These are phyloP conservation scores for Schizonepeta tenuifolia DNA, from an alignment of 257 asterid genomes.

Conservation along the genomic window DNA sequence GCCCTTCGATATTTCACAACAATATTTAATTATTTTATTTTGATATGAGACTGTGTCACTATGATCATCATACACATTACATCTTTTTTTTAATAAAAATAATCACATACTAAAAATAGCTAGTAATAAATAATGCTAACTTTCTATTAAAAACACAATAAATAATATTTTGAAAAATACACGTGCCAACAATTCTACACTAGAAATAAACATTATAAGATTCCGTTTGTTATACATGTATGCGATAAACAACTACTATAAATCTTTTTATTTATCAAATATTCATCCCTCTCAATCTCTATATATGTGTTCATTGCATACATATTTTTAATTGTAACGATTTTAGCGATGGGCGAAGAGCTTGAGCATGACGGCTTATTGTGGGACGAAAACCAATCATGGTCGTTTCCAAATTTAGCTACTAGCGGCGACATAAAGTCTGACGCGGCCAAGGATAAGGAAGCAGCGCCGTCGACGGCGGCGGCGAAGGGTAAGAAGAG, in stretches of 20 bases:
- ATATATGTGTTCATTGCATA: not conserved
- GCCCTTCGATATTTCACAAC: too few species aligned
- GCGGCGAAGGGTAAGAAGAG: constrained; percentile 30
- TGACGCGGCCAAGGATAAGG: constrained; percentile 24
- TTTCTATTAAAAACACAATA: too few species aligned
- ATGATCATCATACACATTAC: too few species aligned
- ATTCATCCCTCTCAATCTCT: not conserved
- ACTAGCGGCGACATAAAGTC: constrained; percentile 10
- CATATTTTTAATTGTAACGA: not conserved
- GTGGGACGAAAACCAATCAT: constrained; percentile 48
- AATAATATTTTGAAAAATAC: not conserved
- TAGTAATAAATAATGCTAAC: not conserved
- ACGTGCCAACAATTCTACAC: not conserved
- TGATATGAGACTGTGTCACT: too few species aligned
- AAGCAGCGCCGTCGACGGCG: constrained; percentile 13
- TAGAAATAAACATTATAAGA: not conserved
- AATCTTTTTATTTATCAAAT: too few species aligned
- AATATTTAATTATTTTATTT: too few species aligned
- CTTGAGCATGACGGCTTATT: constrained; percentile 29
- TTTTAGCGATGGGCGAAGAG: constrained; percentile 45
- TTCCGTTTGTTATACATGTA: not conserved
- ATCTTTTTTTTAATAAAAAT: constrained; percentile 25
- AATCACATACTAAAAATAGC: not conserved
- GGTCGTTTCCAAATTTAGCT: constrained; percentile 41
- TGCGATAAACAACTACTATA: too few species aligned